phyloP scores from a whole-genome alignment of 140 eudicot species.

The Oenanthe javanica region DNA sequence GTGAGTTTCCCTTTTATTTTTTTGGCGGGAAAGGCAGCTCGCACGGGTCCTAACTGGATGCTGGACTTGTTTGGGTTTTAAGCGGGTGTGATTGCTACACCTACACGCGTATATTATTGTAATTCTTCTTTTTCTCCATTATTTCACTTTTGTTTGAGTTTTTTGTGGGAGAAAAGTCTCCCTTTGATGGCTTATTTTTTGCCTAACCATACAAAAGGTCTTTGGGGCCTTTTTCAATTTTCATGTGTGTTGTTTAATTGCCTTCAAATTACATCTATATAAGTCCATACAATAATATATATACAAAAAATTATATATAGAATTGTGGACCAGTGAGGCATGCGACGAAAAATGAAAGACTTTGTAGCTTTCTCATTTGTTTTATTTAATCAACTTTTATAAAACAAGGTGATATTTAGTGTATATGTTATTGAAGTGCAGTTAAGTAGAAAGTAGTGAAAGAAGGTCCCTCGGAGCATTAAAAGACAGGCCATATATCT shows the following conservation, averaged over 20 bases:
- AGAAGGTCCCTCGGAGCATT: constrained; percentile 30
- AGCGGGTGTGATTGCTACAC: constrained; percentile 30
- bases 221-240: constrained; percentile 57
- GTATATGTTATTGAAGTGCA: not conserved
- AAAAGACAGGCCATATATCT: not conserved
- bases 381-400: constrained; percentile 15
- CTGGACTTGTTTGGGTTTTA: constrained; percentile 25
- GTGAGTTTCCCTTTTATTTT: constrained; percentile 26
- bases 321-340: not conserved
- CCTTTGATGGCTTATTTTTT: constrained; percentile 43
- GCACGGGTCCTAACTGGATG: constrained; percentile 27
- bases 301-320: constrained; percentile 1
- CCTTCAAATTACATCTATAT: constrained; percentile 29
- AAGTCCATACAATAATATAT: constrained; percentile 13
- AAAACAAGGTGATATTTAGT: not conserved
- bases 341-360: constrained; percentile 31
- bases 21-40: constrained; percentile 56
- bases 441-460: constrained; percentile 4
- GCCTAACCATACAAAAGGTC: constrained; percentile 52
- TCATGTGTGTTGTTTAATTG: constrained; percentile 31
- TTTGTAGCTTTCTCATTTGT: constrained; percentile 66
- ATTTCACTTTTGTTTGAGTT: not conserved
- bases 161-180: constrained; percentile 17
- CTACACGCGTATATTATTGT: constrained; percentile 29
- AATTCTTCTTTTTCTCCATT: not conserved